Base-by-base conservation (phyloP, 108 stramenopile genomes). In the Pseudonitzschia multiseries region DNA sequence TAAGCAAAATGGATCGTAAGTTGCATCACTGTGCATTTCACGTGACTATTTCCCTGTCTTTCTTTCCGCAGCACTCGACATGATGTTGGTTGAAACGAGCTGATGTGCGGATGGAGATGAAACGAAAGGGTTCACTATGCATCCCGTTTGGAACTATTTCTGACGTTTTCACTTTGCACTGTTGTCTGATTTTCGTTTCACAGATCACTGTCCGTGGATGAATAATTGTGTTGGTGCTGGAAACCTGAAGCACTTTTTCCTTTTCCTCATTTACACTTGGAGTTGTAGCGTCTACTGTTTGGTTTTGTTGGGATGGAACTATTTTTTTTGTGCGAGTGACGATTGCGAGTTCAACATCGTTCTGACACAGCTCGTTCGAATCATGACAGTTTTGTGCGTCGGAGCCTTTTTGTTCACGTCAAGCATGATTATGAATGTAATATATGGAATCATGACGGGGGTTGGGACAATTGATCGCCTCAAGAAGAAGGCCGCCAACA, bases 181-280 rank as follows among this genome's bases (percentile, higher is more conserved):
- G 22, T 13, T n/a, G 8, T 14, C 22, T 24, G 13, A 29, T 42
- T 57, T 0, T 60, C 61, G 33, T 73, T 21, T 31, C n/a, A 12
- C 48, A 78, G 82, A 98, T 81, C 98, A 98, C 79, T 98, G 98
- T 90, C 96, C 96, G 8, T 98, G 98, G 98, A 98, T 99, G 92
- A 99, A 99, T 83, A 99, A 99, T 84, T 99, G 97, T 79, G 90
- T 99, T 26, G 99, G 97, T 26, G 90, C 78, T 4, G 86, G 76
- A 17, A 97, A 95, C 83, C 82, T 97, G 72, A 98, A 99, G 82
- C 95, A 95, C 75, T 99, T 79, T 10, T 73, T 97, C 48, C 89
- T 99, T 2, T 99, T 99, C 80, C 76, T 97, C 44, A 67, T 93
- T 24, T 99, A 98, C 79, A 94, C 95, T 0, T 96, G 94, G 91